Conservation (phyloP, 805 yeast genomes). For the Cyberlindnera americana region DNA sequence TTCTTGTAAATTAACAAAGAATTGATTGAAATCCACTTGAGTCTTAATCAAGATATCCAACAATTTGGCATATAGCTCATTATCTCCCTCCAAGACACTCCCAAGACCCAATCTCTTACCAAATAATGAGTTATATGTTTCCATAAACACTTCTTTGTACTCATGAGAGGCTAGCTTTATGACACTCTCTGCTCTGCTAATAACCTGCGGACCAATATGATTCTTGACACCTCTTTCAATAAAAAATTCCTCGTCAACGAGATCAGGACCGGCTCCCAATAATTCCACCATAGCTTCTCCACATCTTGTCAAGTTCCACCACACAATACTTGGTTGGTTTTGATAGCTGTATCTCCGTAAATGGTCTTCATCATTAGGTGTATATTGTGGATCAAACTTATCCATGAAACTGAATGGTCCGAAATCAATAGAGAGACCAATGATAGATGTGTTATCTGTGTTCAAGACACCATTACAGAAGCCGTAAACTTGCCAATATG, state of each 20-base stretch:
- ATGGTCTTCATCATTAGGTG: conserved; percentile 89
- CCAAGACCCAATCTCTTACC: conserved; percentile 67
- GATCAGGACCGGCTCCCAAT: conserved; percentile 63
- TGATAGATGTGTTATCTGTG: conserved; percentile 89
- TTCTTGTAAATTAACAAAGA: conserved; percentile 63
- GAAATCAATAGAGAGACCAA: conserved; percentile 86
- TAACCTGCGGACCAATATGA: conserved; percentile 42
- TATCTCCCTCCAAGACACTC: conserved; percentile 36
- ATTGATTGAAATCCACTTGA: conserved; percentile 74
- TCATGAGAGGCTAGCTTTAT: conserved; percentile 63
- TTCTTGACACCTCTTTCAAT: conserved; percentile 43
- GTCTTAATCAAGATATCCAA: conserved; percentile 57
- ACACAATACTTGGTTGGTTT: conserved; percentile 81
- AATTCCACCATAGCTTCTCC: conserved; percentile 83
- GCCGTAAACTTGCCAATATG: conserved; percentile 88
- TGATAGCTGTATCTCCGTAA: conserved; percentile 67
- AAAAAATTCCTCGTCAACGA: conserved; percentile 42
- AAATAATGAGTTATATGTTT: conserved; percentile 53
- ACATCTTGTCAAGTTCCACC: conserved; percentile 88
- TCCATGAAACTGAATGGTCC: conserved; percentile 96
- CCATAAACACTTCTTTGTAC: conserved; percentile 60
- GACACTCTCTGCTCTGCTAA: conserved; percentile 58
- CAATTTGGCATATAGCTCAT: conserved; percentile 34
- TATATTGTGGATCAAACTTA: conserved; percentile 70
- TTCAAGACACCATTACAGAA: conserved; percentile 91